A percentile compares a stretch with the other conserved stretches of the same genome.
Conservation (phyloP, 306 rosid species). For the Crataegus laevigata region DNA sequence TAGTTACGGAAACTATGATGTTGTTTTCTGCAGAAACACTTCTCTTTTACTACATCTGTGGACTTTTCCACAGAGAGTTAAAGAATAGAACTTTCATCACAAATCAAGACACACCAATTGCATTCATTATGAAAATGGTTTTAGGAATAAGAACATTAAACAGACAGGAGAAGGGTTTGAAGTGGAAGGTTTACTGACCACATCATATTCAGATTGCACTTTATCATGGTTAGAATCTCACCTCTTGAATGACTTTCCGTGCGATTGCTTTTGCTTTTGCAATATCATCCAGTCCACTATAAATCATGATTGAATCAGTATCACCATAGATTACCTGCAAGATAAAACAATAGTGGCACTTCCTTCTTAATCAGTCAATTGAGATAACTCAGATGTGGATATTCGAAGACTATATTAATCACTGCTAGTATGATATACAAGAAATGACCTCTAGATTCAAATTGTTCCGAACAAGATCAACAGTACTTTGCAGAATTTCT, state of each 20-base stretch:
- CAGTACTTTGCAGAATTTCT: slow-evolving; percentile 91
- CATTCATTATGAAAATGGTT: neutral
- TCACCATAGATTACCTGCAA: slow-evolving; percentile 90
- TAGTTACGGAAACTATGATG: neutral
- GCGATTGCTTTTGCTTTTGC: slow-evolving; percentile 71
- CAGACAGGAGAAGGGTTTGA: neutral
- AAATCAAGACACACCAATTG: neutral
- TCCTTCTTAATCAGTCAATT: slow-evolving; percentile 10
- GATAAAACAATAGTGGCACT: slow-evolving; percentile 13
- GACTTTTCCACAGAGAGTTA: neutral
- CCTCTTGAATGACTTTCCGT: slow-evolving; percentile 87
- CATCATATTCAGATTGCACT: neutral
- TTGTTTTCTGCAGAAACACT: neutral
- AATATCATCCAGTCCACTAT: slow-evolving; percentile 90
- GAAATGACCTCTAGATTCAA: slow-evolving; percentile 81
- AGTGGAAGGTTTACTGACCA: slow-evolving; percentile 10
- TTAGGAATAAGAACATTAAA: neutral
- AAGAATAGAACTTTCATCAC: neutral
- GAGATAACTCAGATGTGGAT: neutral
- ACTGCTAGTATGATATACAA: slow-evolving; percentile 10
- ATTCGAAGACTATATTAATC: neutral
- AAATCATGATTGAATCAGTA: slow-evolving; percentile 95
- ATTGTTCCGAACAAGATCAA: slow-evolving; percentile 89
- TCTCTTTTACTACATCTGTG: neutral
- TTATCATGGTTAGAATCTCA: slow-evolving; percentile 25